Base-by-base conservation (phyloP, 1,139 yeast species). In the Hyphopichia wangnamkhiaoensis region DNA sequence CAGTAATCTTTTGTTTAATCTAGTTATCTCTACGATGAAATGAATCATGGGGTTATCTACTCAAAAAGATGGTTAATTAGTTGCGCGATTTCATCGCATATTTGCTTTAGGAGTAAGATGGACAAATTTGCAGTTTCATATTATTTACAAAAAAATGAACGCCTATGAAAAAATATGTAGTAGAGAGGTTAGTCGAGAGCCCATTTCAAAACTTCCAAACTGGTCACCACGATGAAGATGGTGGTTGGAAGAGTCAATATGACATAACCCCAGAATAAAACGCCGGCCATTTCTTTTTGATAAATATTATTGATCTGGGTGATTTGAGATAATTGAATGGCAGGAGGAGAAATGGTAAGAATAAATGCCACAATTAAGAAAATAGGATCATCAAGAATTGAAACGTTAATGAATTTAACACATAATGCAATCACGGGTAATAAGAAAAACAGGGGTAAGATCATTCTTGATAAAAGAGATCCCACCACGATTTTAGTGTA, bases 211-310 rank as follows among this genome's bases (percentile, higher is more conserved):
- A 84, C 88, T 54, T 82, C 80, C 48, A 85, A 71, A 47, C 87
- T 76, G 16, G 81, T 60, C 12, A 84, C 89, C 20, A 85, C 93
- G 49, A 85, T 82, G 39, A 76, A 60, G 34, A 85, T 83, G 2
- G 93, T 83, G n/a, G 84, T 79, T 0, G 95, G 95, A 34, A 86
- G 70, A 1, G 94, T 83, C 45, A 86, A 69, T 9, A 86, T 74
- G 18, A 79, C 93, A 51, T 86, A 86, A 5, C 95, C 94, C 87
- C 94, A 86, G 53, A 87, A 86, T 45, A 87, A 69, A n/a, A 86
- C 91, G 3, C 90, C 86, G 0, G 90, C 82, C 93, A 87, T 87
- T 58, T 87, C 95, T 53, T 76, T 74, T 54, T 87, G 93, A 58
- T 81, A 86, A 25, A 86, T 75, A 46, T 79, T 81, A 58, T 86